Evolutionary conservation across 2,329 filamentous ascomycete genomes (phyloP).

Genomic region (Aspergillus melleus): DNA sequence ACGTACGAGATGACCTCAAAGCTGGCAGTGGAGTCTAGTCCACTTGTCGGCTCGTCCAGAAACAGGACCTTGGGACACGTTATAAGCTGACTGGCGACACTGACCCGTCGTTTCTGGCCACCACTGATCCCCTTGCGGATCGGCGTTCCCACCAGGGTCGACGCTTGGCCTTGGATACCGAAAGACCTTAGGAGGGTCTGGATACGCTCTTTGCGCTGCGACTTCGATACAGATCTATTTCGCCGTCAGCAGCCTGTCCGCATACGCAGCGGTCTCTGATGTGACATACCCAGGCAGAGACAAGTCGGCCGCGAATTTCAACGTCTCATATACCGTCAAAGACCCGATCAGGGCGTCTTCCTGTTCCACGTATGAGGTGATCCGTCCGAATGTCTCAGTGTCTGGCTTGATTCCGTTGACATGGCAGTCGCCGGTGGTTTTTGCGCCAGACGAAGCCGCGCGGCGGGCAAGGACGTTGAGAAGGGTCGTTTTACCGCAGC

Average conservation of each 20-base stretch:
- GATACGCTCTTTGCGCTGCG: slow-evolving; percentile 63
- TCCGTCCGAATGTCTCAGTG: slow-evolving; percentile 58
- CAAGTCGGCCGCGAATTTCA: slow-evolving; percentile 74
- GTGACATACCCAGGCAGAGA: slow-evolving; percentile 53
- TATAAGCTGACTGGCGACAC: slow-evolving; percentile 78
- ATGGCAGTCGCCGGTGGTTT: slow-evolving; percentile 54
- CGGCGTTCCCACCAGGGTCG: slow-evolving; percentile 76
- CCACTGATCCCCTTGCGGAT: slow-evolving; percentile 81
- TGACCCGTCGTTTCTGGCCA: slow-evolving; percentile 78
- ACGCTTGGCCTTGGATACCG: slow-evolving; percentile 67
- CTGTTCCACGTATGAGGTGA: slow-evolving; percentile 81
- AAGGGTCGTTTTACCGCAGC: slow-evolving; percentile 77
- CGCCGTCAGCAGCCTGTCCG: neutral
- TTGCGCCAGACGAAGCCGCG: slow-evolving; percentile 53
- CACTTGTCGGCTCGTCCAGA: slow-evolving; percentile 80
- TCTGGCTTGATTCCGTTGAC: slow-evolving; percentile 64
- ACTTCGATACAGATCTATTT: slow-evolving; percentile 50
- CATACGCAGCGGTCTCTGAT: neutral
- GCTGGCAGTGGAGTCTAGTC: slow-evolving; percentile 75
- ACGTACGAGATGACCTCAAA: slow-evolving; percentile 76
- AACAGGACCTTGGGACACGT: slow-evolving; percentile 80
- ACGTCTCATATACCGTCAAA: slow-evolving; percentile 75
- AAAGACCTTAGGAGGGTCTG: slow-evolving; percentile 69
- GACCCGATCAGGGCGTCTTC: slow-evolving; percentile 82
- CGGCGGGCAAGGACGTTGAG: slow-evolving; percentile 75